These are phyloP conservation scores for Boletus vermiculosoides DNA, from an alignment of 768 basidiomycete species.

Conservation along the genomic window DNA sequence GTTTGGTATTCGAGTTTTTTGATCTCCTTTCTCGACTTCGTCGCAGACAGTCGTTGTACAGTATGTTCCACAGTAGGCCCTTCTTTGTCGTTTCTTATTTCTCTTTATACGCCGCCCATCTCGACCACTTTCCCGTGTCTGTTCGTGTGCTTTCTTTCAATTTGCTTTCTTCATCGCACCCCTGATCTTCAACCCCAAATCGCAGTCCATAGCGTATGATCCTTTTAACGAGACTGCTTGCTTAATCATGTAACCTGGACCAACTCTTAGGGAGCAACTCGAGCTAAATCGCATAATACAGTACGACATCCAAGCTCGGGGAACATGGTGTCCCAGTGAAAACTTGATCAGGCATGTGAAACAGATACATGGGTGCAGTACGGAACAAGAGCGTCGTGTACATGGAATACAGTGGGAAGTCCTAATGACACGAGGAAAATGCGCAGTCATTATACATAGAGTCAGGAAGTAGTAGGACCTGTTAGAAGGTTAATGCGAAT, in stretches of 20 bases:
- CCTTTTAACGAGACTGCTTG: slow-evolving; percentile 14
- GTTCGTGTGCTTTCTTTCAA: slow-evolving; percentile 10
- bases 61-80: slow-evolving; percentile 16
- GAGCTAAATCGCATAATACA: not conserved
- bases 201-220: slow-evolving; percentile 17
- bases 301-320: too few relatives aligned
- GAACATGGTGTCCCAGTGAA: not conserved
- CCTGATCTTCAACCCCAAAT: not conserved
- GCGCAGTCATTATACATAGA: not conserved
- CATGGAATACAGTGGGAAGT: not conserved
- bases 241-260: slow-evolving; percentile 15
- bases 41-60: slow-evolving; percentile 23
- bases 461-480: not conserved
- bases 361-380: not conserved
- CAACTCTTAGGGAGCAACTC: not conserved
- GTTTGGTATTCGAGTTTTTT: not conserved
- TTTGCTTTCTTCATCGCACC: slow-evolving; percentile 2
- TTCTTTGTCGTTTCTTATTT: slow-evolving; percentile 29
- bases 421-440: too few relatives aligned
- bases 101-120: slow-evolving; percentile 28
- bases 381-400: not conserved
- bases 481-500: not conserved
- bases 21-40: not conserved
- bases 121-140: not conserved
- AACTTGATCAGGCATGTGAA: not conserved